Percentiles rank a stretch among this genome's conserved stretches.
These are phyloP conservation scores for Fraxinus nigra DNA, from an alignment of 305 asterid species.

Conservation along the genomic window DNA sequence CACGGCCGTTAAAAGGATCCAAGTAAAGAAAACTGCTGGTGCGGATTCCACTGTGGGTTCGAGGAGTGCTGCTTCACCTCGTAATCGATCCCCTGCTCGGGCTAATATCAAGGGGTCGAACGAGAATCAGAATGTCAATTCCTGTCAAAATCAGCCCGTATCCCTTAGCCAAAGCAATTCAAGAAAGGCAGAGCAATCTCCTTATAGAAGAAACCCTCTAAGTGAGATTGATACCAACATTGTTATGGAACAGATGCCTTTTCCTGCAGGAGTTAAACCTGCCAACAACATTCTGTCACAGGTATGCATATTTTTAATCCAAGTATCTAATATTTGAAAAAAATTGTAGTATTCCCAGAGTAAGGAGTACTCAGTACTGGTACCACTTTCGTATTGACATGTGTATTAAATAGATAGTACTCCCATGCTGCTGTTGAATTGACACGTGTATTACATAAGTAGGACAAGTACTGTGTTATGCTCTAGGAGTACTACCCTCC, in stretches of 20 bases:
- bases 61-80: constrained; percentile 67
- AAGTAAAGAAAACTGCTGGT: constrained; percentile 73
- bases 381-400: neutral
- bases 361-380: neutral
- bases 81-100: constrained; percentile 81
- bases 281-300: constrained; percentile 26
- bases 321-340: neutral
- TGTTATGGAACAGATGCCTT: neutral
- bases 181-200: constrained; percentile 79
- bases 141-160: constrained; percentile 42
- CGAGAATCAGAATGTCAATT: constrained; percentile 26
- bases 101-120: constrained; percentile 27
- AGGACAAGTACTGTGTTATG: neutral
- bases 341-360: neutral
- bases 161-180: constrained; percentile 92
- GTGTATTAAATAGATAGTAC: neutral
- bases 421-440: neutral
- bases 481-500: neutral
- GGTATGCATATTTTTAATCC: constrained; percentile 30
- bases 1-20: constrained; percentile 59
- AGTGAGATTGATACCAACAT: constrained; percentile 68
- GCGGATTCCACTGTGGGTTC: constrained; percentile 33
- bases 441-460: neutral
- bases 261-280: neutral
- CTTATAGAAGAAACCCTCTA: constrained; percentile 75